phyloP scores from a whole-genome alignment of 768 basidiomycete genomes.

The Hypsizygus marmoreus region DNA sequence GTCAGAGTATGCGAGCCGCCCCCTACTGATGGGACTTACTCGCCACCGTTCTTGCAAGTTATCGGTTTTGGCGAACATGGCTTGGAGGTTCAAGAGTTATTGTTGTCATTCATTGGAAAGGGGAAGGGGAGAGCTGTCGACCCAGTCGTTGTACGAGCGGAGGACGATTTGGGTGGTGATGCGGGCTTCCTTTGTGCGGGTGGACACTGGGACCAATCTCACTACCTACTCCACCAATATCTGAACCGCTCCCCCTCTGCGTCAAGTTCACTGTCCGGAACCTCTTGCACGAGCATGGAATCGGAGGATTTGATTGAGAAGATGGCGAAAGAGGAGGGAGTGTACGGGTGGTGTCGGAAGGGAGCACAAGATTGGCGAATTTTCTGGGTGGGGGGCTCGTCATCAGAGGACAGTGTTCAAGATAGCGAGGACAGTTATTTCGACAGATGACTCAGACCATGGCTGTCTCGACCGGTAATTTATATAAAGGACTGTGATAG shows the following conservation, averaged over 20 bases:
- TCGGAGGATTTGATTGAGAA: conserved; percentile 49
- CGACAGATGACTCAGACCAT: background rate
- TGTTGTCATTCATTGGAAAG: conserved; percentile 56
- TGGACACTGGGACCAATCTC: conserved; percentile 51
- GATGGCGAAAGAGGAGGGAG: conserved; percentile 58
- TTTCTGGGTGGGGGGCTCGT: conserved; percentile 77
- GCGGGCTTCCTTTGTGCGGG: conserved; percentile 57
- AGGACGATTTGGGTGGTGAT: conserved; percentile 67
- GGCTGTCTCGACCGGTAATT: background rate
- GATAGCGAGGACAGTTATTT: background rate
- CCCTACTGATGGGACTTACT: conserved; percentile 18
- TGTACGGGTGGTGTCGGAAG: conserved; percentile 80
- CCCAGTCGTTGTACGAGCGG: conserved; percentile 49
- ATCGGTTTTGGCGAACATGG: conserved; percentile 67
- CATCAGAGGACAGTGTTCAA: conserved; percentile 28
- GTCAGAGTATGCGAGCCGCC: conserved; percentile 49
- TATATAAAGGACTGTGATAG: background rate
- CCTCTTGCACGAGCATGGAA: conserved; percentile 53
- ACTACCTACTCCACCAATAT: conserved; percentile 33
- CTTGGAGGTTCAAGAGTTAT: conserved; percentile 72
- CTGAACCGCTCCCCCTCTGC: conserved; percentile 48
- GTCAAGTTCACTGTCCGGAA: conserved; percentile 41
- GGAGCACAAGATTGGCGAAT: conserved; percentile 77
- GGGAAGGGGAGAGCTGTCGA: conserved; percentile 41
- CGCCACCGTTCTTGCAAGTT: conserved; percentile 61